These are phyloP conservation scores for Colletotrichum tamarilloi DNA, from an alignment of 2,329 filamentous ascomycete genomes.

Conservation along the genomic window DNA sequence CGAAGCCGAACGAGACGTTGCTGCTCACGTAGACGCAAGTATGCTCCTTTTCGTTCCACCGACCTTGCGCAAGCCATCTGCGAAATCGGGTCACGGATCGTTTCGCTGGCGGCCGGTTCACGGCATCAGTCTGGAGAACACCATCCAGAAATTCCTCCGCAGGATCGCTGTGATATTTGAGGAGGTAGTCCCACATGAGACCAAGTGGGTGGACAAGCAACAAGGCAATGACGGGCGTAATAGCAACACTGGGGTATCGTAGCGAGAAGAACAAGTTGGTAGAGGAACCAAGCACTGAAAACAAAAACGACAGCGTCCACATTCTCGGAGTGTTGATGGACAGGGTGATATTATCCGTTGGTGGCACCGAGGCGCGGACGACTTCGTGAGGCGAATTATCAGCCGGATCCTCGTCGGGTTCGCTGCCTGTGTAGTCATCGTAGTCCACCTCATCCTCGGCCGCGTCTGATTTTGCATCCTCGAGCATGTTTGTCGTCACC, in stretches of 20 bases:
- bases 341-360: conserved; percentile 79
- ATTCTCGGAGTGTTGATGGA: conserved; percentile 90
- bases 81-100: conserved; percentile 58
- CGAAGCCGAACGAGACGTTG: conserved; percentile 90
- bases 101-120: conserved; percentile 11
- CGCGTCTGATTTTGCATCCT: conserved; percentile 45
- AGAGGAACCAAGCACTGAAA: conserved; percentile 83
- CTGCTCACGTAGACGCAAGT: conserved; percentile 90
- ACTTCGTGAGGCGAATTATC: conserved; percentile 83
- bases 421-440: conserved; percentile 47
- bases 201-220: conserved; percentile 87
- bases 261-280: conserved; percentile 91
- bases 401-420: conserved; percentile 60
- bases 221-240: conserved; percentile 88
- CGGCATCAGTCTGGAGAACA: conserved; percentile 37
- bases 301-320: conserved; percentile 85
- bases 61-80: conserved; percentile 82
- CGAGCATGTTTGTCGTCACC: conserved; percentile 57
- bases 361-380: conserved; percentile 82
- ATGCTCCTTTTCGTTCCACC: conserved; percentile 91
- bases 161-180: conserved; percentile 60
- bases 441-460: conserved; percentile 39
- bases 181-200: conserved; percentile 78
- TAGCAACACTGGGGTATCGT: conserved; percentile 89
- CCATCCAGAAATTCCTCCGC: conserved; percentile 51